These are phyloP conservation scores for Arabis hirsuta DNA, from an alignment of 345 rosid species.

Conservation along the genomic window DNA sequence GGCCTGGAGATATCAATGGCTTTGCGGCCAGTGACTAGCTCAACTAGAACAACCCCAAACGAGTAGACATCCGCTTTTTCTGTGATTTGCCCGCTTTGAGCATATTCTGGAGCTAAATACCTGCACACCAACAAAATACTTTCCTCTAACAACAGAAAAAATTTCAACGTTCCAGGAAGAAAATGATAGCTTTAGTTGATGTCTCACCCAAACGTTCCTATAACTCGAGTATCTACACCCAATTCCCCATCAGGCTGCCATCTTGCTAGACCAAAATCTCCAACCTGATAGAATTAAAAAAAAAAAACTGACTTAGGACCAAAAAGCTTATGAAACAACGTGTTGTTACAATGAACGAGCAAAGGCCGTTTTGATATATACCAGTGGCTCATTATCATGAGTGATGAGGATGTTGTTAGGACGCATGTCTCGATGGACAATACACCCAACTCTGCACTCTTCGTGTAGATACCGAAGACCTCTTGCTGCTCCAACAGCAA, in stretches of 20 bases:
- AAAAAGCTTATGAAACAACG: slow-evolving; percentile 11
- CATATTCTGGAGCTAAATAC: slow-evolving; percentile 98
- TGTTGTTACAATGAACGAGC: slow-evolving; percentile 6
- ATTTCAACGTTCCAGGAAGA: slow-evolving; percentile 3
- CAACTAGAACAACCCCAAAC: slow-evolving; percentile 93
- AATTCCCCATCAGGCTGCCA: slow-evolving; percentile 99
- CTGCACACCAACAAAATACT: slow-evolving; percentile 47
- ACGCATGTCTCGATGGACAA: slow-evolving; percentile 99
- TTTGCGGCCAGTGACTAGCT: slow-evolving; percentile 95
- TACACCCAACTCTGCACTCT: slow-evolving; percentile 99
- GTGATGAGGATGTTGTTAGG: slow-evolving; percentile 98
- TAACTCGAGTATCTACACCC: slow-evolving; percentile 95
- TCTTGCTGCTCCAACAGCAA: slow-evolving; percentile 98
- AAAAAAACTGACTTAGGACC: slow-evolving; percentile 11
- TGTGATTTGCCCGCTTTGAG: slow-evolving; percentile 97
- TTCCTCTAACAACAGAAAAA: slow-evolving; percentile 24
- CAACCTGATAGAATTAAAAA: slow-evolving; percentile 59
- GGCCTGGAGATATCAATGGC: slow-evolving; percentile 92
- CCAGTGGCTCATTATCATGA: slow-evolving; percentile 99
- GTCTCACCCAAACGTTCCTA: slow-evolving; percentile 96
- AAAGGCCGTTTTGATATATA: slow-evolving; percentile 37
- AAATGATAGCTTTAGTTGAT: slow-evolving; percentile 20
- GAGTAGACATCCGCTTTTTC: slow-evolving; percentile 99
- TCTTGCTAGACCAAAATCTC: slow-evolving; percentile 99
- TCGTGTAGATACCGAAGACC: slow-evolving; percentile 99